Percentiles rank a stretch among this genome's conserved stretches.
Evolutionary conservation across 768 basidiomycete species (phyloP).

Genomic region (Kwoniella botswanensis): DNA sequence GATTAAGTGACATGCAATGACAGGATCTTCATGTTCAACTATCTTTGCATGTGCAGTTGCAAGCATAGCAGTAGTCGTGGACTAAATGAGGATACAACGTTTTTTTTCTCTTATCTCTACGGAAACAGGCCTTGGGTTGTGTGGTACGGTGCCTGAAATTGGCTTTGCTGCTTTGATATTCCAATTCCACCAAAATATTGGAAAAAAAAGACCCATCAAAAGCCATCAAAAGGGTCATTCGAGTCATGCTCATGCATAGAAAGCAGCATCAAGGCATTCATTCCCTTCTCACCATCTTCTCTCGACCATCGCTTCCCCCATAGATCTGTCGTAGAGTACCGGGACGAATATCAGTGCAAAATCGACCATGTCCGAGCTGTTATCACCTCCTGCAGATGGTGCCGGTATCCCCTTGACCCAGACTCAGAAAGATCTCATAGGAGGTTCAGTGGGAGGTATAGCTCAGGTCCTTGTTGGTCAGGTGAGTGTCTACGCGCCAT

Average conservation of each 20-base stretch:
- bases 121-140: not conserved
- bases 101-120: not conserved
- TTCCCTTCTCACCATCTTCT: not conserved
- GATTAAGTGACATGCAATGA: slow-evolving; percentile 23
- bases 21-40: slow-evolving; percentile 23
- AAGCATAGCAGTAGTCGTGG: no score
- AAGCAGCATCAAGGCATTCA: not conserved
- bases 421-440: slow-evolving; percentile 82
- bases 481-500: slow-evolving; percentile 25
- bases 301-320: not conserved
- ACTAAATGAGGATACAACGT: no score
- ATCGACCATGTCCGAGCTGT: slow-evolving; percentile 46
- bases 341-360: not conserved
- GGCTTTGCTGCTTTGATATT: not conserved
- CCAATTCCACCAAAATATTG: not conserved
- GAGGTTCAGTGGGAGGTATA: slow-evolving; percentile 89
- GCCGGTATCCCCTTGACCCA: slow-evolving; percentile 43
- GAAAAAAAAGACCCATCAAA: not conserved
- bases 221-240: not conserved
- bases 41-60: no score
- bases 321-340: not conserved
- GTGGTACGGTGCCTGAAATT: slow-evolving; percentile 8
- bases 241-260: not conserved
- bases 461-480: slow-evolving; percentile 64
- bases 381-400: slow-evolving; percentile 41